Conservation (phyloP, 2,329 filamentous ascomycete species). For the Pestalotiopsis sp. region DNA sequence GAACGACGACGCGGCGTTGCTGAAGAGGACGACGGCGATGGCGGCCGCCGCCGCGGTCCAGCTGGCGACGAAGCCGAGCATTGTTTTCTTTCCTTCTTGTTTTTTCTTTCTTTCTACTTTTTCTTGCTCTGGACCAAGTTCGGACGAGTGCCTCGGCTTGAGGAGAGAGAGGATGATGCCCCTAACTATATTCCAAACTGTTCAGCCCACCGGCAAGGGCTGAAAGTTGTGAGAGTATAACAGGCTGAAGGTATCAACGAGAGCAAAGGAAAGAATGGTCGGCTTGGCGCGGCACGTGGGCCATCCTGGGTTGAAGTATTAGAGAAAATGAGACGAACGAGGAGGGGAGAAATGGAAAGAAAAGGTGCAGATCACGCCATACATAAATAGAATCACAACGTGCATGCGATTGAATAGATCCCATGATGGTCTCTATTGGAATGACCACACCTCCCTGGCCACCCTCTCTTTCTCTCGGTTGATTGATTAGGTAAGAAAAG, state of each 20-base stretch:
- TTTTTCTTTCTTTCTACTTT: neutral
- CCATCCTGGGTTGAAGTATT: neutral
- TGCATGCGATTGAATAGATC: neutral
- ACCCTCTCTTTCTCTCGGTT: too few relatives aligned
- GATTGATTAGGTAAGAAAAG: neutral
- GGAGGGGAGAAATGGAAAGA: neutral
- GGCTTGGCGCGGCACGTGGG: neutral
- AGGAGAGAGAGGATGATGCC: neutral
- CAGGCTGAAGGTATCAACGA: neutral
- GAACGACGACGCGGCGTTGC: neutral
- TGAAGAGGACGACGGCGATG: conserved; percentile 1
- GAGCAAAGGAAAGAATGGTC: neutral
- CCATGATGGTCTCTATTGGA: neutral
- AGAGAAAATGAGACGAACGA: neutral
- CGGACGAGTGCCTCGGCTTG: neutral
- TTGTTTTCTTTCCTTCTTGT: neutral
- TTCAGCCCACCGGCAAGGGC: neutral
- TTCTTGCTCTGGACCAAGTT: neutral
- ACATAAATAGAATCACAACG: neutral
- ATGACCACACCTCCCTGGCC: neutral
- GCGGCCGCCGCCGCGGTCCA: conserved; percentile 1
- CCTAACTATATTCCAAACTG: neutral
- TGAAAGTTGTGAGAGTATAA: neutral
- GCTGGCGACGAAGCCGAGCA: neutral
- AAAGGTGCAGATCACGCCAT: neutral